A percentile compares a stretch with the other conserved stretches of the same genome.
These are phyloP conservation scores for Leishmania arabica DNA, from an alignment of 208 protist species.

Conservation along the genomic window DNA sequence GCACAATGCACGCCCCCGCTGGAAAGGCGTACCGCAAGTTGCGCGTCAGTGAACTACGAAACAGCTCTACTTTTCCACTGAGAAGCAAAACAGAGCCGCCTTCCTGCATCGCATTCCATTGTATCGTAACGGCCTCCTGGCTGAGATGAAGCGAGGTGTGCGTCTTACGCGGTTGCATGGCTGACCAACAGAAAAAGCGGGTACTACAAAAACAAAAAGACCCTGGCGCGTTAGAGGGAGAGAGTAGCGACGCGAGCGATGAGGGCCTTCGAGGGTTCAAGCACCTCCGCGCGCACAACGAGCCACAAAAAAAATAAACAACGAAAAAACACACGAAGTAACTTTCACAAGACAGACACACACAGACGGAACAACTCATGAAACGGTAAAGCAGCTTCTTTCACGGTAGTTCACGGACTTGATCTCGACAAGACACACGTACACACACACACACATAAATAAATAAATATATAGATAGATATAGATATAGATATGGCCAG, in stretches of 20 bases:
- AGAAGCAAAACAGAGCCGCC: conserved; percentile 52
- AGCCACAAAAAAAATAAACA: background rate
- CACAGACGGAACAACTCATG: background rate
- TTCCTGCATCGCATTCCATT: conserved; percentile 20
- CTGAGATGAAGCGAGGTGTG: conserved; percentile 12
- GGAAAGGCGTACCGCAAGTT: conserved; percentile 71
- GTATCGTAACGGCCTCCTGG: conserved; percentile 18
- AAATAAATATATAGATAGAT: background rate
- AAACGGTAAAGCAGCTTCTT: background rate
- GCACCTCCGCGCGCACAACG: background rate
- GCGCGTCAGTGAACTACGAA: conserved; percentile 46
- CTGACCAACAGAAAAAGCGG: background rate
- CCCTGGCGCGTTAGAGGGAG: background rate
- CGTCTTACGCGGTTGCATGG: conserved; percentile 8
- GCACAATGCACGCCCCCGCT: conserved; percentile 37
- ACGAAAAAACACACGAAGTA: background rate
- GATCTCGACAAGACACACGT: background rate
- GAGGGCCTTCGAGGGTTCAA: background rate
- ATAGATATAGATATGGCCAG: background rate
- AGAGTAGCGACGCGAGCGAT: background rate
- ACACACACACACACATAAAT: background rate
- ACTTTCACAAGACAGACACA: background rate
- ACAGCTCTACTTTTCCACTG: conserved; percentile 49
- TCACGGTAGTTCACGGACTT: background rate
- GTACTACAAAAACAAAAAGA: background rate